Evolutionary conservation across 1,284 basidiomycete genomes (phyloP), one percentile per base, ranked within the genome.

Genomic region (Apiotrichum mycotoxinovorans): DNA sequence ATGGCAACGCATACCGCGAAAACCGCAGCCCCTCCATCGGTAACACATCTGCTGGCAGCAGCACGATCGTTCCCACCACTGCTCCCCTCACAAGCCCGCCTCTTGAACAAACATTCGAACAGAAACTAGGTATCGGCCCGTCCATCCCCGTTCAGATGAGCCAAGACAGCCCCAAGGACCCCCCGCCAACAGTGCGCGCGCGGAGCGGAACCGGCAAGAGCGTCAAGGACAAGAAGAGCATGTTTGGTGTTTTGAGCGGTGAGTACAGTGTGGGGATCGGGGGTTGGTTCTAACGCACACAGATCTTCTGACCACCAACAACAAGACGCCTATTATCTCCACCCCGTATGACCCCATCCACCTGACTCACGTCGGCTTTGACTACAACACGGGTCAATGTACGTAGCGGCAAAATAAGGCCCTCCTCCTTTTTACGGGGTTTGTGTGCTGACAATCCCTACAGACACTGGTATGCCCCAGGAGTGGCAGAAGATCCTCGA

Each of bases 331-430:
- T 20, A 92, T 96, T 78, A 98, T 99, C 80, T 94, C 90, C 66
- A 96, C 92, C 3, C 95, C 83, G 0, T 98, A 97, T 75, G 96
- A 98, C 77, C 96, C 96, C n/a, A 94, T 98, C 40, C 96, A 98
- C 79, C 86, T 99, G 66, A 98, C 95, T 0, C 96, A 99, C 73
- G 96, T 98, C 72, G 96, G 95, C 61, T 98, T 98, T 84, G 97
- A 98, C 79, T 92, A 91, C 34, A 94, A 91, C 60, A 98, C 95
- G 0, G 96, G 96, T 57, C 94, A 98, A 79, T 99, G 77, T 78
- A 56, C 67, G 75, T 71, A 11, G 20, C 26, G 5, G n/a, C 26
- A 18, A 34, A n/a, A n/a, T n/a, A n/a, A n/a, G n/a, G n/a, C n/a
- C n/a, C n/a, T n/a, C n/a, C n/a, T n/a, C n/a, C n/a, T n/a, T n/a